phyloP scores from a whole-genome alignment of 208 protist species.

The Endotrypanum monterogeii region DNA sequence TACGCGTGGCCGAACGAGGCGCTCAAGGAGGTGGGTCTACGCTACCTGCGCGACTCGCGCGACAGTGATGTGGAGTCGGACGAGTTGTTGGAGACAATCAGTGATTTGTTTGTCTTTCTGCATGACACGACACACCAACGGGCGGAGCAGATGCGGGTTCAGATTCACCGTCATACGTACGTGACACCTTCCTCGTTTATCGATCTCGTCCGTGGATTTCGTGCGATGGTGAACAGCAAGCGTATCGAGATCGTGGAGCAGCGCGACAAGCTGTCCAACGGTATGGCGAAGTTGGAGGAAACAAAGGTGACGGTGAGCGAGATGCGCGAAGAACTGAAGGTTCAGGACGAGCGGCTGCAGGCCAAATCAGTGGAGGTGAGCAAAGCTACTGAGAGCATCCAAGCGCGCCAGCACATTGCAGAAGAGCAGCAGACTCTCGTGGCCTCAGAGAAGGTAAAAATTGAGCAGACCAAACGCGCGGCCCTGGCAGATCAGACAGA shows the following conservation, averaged over 20 bases:
- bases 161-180: conserved; percentile 96
- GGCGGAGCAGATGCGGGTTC: conserved; percentile 92
- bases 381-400: conserved; percentile 92
- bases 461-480: conserved; percentile 92
- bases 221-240: conserved; percentile 93
- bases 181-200: conserved; percentile 99
- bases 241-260: conserved; percentile 93
- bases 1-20: conserved; percentile 97
- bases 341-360: conserved; percentile 87
- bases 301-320: conserved; percentile 90
- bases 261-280: conserved; percentile 96
- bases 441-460: conserved; percentile 94
- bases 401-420: conserved; percentile 94
- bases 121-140: conserved; percentile 91
- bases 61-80: conserved; percentile 86
- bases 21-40: conserved; percentile 93
- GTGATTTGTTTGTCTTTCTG: conserved; percentile 94
- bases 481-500: conserved; percentile 89
- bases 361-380: conserved; percentile 88
- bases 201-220: conserved; percentile 96
- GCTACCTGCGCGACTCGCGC: conserved; percentile 81
- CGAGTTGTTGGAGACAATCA: conserved; percentile 76
- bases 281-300: conserved; percentile 94
- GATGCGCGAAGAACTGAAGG: conserved; percentile 92
- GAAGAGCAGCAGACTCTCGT: conserved; percentile 97